Conservation (phyloP, 371 early-diverging fungal species). For the Rhizopus arrhizus region DNA sequence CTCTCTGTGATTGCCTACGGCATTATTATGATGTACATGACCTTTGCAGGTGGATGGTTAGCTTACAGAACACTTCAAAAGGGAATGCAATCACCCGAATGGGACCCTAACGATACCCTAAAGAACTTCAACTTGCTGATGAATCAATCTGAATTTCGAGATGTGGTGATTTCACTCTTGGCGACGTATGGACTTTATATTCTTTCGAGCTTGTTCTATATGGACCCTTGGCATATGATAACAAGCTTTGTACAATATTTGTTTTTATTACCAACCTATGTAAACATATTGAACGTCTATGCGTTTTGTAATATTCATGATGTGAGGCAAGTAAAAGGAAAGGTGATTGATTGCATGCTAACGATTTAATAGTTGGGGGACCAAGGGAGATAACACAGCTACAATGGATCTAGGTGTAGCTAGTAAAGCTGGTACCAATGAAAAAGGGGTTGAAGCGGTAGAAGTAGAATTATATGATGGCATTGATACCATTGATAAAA, state of each 20-base stretch:
- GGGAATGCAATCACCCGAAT: slow-evolving; percentile 24
- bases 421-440: slow-evolving; percentile 29
- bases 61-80: slow-evolving; percentile 40
- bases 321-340: slow-evolving; percentile 56
- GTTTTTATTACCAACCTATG: slow-evolving; percentile 81
- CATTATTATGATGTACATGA: slow-evolving; percentile 58
- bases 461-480: slow-evolving; percentile 74
- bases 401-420: slow-evolving; percentile 59
- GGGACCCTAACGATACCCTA: slow-evolving; percentile 21
- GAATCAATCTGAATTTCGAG: slow-evolving; percentile 64
- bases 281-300: slow-evolving; percentile 90
- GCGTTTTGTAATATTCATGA: slow-evolving; percentile 90
- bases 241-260: slow-evolving; percentile 87
- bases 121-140: slow-evolving; percentile 26
- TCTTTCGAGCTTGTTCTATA: slow-evolving; percentile 71
- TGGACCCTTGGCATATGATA: slow-evolving; percentile 94
- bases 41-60: slow-evolving; percentile 57
- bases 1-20: slow-evolving; percentile 57
- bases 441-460: slow-evolving; percentile 57
- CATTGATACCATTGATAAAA: slow-evolving; percentile 64
- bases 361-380: slow-evolving; percentile 77
- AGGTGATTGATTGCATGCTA: too few species aligned
- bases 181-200: slow-evolving; percentile 90
- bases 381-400: slow-evolving; percentile 77
- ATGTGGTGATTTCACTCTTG: slow-evolving; percentile 75